Base-by-base conservation (phyloP, 345 rosid species). In the Camelina hispida region DNA sequence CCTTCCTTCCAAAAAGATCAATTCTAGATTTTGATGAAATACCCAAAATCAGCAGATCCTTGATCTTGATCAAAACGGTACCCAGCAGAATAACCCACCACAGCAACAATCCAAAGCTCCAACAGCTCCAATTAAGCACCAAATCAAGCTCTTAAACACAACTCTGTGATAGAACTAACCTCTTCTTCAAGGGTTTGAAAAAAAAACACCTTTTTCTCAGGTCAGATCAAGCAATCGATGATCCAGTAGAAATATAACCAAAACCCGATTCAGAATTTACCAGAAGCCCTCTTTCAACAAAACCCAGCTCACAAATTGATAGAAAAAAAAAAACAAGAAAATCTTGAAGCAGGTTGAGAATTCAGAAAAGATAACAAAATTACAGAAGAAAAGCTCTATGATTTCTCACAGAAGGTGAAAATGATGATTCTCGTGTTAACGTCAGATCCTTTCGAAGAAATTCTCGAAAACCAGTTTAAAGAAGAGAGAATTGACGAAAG, bases 71-170 rank as follows among this genome's bases (percentile, higher is more conserved):
- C 60, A 42, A 51, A 69, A 20, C 62, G 16, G 34, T 5, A 35
- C 35, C 60, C 61, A 16, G 34, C 44, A 61, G n/a, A n/a, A 73
- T 73, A 73, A 66, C 71, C 65, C 60, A 37, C 22, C 44, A 25
- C 7, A 77, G 32, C 23, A 66, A 71, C 50, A 28, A 51, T 71
- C 20, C 63, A 79, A 48, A 48, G 63, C 66, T 69, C 68, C 62
- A 48, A 13, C 43, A 79, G 66, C 23, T 73, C 47, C 14, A 4
- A 71, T 40, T 16, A 64, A 63, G 42, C 22, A 34, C 35, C 62
- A 32, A 72, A 57, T 66, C 81, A 66, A 80, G 72, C 66, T 54
- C 53, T 44, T 17, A 65, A 71, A 72, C 62, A 69, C 43, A 73
- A 63, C 50, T 47, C 9, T 15, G 51, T 15, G 6, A 47, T 6